Evolutionary conservation across 129 eudicot genomes (phyloP), one percentile per base, ranked within the genome.

Genomic region (Flaveria trinervia): DNA sequence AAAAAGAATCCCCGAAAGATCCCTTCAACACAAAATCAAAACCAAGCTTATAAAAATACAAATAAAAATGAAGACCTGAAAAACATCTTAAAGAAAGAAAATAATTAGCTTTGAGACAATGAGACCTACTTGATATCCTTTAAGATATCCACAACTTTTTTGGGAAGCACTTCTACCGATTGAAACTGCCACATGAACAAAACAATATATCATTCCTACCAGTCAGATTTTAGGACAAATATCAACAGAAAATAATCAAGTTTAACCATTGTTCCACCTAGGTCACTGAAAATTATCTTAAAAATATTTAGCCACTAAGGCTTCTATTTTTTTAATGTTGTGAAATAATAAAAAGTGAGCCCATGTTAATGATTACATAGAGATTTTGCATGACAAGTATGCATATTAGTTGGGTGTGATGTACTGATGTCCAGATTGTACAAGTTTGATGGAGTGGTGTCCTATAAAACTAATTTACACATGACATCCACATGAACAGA

Each of bases 131-230:
- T 82, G 87, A 89, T 84, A 59, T 82, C 91, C 55, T 70, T 88
- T 65, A 93, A 65, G 85, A 72, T 55, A 46, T 87, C 96, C 61
- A 94, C 45, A 14, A 73, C 90, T 84, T 94, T 94, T 93, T 84
- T 94, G n/a, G 97, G 96, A 62, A 94, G 88, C 46, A 84, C 30
- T 62, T 84, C 89, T 45, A 91, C 88, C 61, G 87, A 85, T 75
- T 94, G 97, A 79, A 82, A 65, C 97, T 94, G 81, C 26, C 80
- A 80, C 51, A 66, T 61, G 62, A 65, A 45, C 72, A 79, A 79
- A 46, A 62, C 25, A 51, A 76, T 62, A 30, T 17, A 25, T 46
- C 52, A 62, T 61, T 61, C 71, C 12, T 43, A 74, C 26, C 43
- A 5, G 15, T 9, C 2, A 25, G 18, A 26, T 25, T 26, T 30